These are phyloP conservation scores for Chytridiales sp. DNA, from an alignment of 371 early-diverging fungal genomes.

Conservation along the genomic window DNA sequence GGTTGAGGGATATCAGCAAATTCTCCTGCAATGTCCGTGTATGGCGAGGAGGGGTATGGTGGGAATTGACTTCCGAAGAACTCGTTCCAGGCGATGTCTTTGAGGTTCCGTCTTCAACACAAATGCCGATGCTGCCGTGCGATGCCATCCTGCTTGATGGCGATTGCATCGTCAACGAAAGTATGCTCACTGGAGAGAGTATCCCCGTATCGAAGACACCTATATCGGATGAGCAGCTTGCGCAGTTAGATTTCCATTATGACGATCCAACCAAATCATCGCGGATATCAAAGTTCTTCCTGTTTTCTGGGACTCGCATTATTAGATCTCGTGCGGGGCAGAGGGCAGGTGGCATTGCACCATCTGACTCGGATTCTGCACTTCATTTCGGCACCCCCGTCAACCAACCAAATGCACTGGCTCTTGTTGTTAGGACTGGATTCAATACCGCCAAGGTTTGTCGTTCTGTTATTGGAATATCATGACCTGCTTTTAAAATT, in stretches of 20 bases:
- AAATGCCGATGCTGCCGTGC: constrained; percentile 73
- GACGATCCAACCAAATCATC: constrained; percentile 62
- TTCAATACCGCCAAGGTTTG: constrained; percentile 97
- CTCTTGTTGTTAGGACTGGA: constrained; percentile 80
- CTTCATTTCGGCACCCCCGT: not conserved
- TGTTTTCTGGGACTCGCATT: constrained; percentile 90
- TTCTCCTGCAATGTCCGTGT: constrained; percentile 80
- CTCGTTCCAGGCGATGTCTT: constrained; percentile 95
- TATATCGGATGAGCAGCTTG: constrained; percentile 65
- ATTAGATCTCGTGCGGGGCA: constrained; percentile 71
- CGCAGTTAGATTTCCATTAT: constrained; percentile 68
- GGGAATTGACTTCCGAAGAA: constrained; percentile 71
- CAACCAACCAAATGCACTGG: constrained; percentile 33
- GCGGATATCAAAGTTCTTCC: constrained; percentile 75
- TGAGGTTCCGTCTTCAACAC: constrained; percentile 56
- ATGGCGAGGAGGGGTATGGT: constrained; percentile 69
- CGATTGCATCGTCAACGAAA: constrained; percentile 96
- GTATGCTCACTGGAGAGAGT: constrained; percentile 97
- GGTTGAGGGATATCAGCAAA: constrained; percentile 83
- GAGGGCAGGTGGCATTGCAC: constrained; percentile 11
- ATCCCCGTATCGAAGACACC: constrained; percentile 82
- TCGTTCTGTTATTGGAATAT: not conserved
- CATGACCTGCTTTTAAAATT: not conserved
- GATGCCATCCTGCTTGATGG: constrained; percentile 95
- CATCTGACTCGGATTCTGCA: constrained; percentile 19